Percentiles rank a stretch among this genome's conserved stretches.
These are phyloP conservation scores for Blepharisma japonicum DNA, from an alignment of 73 alveolate genomes.

Conservation along the genomic window DNA sequence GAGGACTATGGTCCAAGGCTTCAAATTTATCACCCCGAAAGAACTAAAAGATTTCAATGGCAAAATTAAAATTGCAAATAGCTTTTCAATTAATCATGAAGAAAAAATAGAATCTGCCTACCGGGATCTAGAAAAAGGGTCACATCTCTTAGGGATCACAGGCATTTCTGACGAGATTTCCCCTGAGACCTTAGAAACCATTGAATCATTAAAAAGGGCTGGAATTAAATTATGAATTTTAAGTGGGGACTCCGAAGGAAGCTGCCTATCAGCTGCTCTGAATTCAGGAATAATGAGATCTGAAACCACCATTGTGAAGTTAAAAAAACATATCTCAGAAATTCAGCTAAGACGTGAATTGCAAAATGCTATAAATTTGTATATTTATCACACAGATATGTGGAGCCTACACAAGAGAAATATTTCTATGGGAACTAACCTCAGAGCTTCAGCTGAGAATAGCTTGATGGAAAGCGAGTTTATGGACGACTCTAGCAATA, in stretches of 20 bases:
- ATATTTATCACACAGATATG: neutral
- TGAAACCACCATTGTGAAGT: neutral
- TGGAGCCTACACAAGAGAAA: too few relatives aligned
- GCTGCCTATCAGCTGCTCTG: neutral
- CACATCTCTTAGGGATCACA: neutral
- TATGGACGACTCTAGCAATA: too few relatives aligned
- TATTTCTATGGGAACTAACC: too few relatives aligned
- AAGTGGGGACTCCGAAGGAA: constrained; percentile 4
- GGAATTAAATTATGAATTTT: constrained; percentile 17
- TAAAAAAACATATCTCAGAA: neutral
- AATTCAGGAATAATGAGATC: neutral
- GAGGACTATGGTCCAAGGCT: constrained; percentile 1
- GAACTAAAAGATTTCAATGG: neutral
- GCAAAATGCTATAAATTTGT: neutral
- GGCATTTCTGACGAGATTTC: neutral
- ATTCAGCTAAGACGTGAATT: neutral
- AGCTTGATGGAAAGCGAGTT: too few relatives aligned
- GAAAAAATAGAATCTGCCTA: neutral
- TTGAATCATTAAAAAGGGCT: constrained; percentile 7
- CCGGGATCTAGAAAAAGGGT: neutral
- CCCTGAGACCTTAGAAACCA: constrained; percentile 13
- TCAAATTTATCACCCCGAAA: neutral
- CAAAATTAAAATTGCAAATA: neutral
- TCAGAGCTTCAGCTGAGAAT: too few relatives aligned
- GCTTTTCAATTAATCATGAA: neutral